These are phyloP conservation scores for Geotrichum klebahnii DNA, from an alignment of 1,139 yeast genomes.

Conservation along the genomic window DNA sequence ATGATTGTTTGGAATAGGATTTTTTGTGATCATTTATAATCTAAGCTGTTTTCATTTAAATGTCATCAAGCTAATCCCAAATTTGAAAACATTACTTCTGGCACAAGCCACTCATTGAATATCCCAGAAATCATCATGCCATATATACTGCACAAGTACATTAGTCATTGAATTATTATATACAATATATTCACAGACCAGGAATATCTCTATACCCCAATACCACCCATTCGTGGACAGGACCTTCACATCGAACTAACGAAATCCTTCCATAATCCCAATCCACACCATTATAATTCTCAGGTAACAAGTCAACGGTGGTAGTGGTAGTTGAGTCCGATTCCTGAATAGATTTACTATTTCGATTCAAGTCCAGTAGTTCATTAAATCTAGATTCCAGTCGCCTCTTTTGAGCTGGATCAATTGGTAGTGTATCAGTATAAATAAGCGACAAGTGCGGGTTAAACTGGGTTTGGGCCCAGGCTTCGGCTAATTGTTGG, in stretches of 20 bases:
- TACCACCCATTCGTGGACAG: constrained; percentile 8
- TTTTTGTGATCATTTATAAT: too few relatives aligned
- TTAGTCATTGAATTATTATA: background rate
- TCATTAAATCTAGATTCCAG: background rate
- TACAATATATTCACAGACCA: background rate
- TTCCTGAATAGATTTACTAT: too few relatives aligned
- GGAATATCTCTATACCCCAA: background rate
- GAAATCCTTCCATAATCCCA: constrained; percentile 1
- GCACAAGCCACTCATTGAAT: too few relatives aligned
- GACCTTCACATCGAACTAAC: constrained; percentile 12
- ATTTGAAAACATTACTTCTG: too few relatives aligned
- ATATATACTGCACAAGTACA: too few relatives aligned
- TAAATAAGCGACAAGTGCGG: constrained; percentile 12
- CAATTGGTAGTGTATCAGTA: background rate
- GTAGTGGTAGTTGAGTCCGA: too few relatives aligned
- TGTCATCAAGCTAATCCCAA: too few relatives aligned
- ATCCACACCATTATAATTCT: background rate
- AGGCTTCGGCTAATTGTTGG: background rate
- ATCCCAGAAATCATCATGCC: too few relatives aligned
- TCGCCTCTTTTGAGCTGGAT: background rate
- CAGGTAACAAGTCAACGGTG: too few relatives aligned
- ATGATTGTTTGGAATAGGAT: too few relatives aligned
- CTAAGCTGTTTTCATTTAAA: too few relatives aligned
- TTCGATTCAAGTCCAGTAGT: too few relatives aligned
- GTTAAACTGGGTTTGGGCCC: background rate